phyloP scores from a whole-genome alignment of 2,329 filamentous ascomycete genomes.

The Paracoccidioides brasiliensis region DNA sequence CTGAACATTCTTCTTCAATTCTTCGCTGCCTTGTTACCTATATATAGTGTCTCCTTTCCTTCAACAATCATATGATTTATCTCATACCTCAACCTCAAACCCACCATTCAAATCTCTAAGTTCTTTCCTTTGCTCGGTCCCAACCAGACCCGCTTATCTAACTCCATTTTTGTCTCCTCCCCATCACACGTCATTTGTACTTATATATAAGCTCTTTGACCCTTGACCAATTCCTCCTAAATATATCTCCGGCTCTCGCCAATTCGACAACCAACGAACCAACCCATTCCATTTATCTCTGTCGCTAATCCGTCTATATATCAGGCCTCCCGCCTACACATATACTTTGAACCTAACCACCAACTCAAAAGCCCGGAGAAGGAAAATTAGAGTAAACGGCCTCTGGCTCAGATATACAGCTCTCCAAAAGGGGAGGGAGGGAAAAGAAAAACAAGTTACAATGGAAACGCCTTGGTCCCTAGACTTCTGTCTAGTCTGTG shows the following conservation, averaged over 20 bases:
- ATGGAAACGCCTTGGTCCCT: conserved; percentile 55
- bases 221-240: not conserved
- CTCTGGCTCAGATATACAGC: not conserved
- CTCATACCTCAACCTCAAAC: not conserved
- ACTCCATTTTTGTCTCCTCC: not conserved
- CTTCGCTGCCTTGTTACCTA: not conserved
- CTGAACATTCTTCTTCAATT: not conserved
- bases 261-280: not conserved
- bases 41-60: not conserved
- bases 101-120: not conserved
- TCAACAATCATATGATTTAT: not conserved
- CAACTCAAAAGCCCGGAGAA: not conserved
- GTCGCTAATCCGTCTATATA: not conserved
- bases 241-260: not conserved
- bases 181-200: not conserved
- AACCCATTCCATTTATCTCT: not conserved
- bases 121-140: not conserved
- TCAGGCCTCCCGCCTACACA: not conserved
- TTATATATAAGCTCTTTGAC: not conserved
- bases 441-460: not conserved
- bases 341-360: not conserved
- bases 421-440: too few species aligned
- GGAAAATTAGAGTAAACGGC: not conserved
- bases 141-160: not conserved
- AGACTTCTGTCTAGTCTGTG: conserved; percentile 88